Base-by-base conservation (phyloP, 805 yeast genomes). In the Middelhovenomyces tepae region DNA sequence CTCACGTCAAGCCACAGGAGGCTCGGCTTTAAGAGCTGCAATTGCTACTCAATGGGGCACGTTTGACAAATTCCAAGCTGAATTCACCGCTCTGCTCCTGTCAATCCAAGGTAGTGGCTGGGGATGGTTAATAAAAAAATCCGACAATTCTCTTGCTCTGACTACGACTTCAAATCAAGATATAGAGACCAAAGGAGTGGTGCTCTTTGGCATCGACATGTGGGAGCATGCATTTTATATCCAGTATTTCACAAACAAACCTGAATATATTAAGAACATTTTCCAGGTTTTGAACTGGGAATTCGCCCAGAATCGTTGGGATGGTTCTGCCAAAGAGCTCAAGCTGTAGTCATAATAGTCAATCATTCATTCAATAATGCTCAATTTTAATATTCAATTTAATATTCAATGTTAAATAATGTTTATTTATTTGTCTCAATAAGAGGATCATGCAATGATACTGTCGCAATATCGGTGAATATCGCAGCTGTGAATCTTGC, bases 191-290 rank as follows among this genome's bases (percentile, higher is more conserved):
- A 53, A 71, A 4, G 67, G 71, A 54, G 64, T 69, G 29, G 91
- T 94, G 27, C 62, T 85, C 49, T 67, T 85, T 36, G 94, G 94
- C 36, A 79, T 84, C 53, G 95, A 84, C 50, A 89, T 91, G 38
- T 84, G 95, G 95, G 95, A 84, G 62, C 95, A 84, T 54, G 94
- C 95, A 35, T 84, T 83, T 68, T 84, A 84, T 70, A 69, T 85
- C 59, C 94, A 84, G 62, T 84, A 84, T 68, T 78, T 81, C 64
- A 84, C 85, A 65, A 82, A 76, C 53, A 84, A 85, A 69, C 89
- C 59, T 29, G 93, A 83, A 51, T 84, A 85, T 65, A 83, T 84
- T 71, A 75, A 80, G 57, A 87, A 89, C 44, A 80, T 84, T 60
- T 85, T 94, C 94, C 78, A 81, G 51, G 94, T 84, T 28, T 71